A percentile compares a stretch with the other conserved stretches of the same genome.
phyloP scores from a whole-genome alignment of 345 rosid genomes.

The Rhizophora apiculata region DNA sequence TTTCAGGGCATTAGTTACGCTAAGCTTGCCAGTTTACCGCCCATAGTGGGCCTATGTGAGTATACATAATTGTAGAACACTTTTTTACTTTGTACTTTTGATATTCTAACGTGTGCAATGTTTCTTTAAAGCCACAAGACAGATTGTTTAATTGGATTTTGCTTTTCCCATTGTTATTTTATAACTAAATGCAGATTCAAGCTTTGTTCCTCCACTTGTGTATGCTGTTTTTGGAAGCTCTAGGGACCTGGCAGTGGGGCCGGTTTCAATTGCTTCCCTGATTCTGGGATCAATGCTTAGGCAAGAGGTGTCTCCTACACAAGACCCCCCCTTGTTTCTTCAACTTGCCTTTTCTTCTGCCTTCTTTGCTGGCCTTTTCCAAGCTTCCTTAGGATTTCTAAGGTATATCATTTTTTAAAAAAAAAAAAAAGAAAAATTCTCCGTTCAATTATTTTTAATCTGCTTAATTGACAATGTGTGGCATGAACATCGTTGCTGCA shows the following conservation, averaged over 20 bases:
- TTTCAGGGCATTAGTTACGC: slow-evolving; percentile 94
- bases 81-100: background rate
- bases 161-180: background rate
- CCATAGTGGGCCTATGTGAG: slow-evolving; percentile 93
- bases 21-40: slow-evolving; percentile 84
- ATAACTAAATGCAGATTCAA: slow-evolving; percentile 55
- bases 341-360: slow-evolving; percentile 87
- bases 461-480: background rate
- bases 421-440: background rate
- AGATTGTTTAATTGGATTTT: too few species aligned
- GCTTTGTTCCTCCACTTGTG: slow-evolving; percentile 93
- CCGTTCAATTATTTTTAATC: background rate
- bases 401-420: slow-evolving; percentile 44
- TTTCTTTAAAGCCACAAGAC: too few species aligned
- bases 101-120: background rate
- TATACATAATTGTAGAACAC: slow-evolving; percentile 4
- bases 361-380: slow-evolving; percentile 92
- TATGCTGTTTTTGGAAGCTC: slow-evolving; percentile 97
- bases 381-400: slow-evolving; percentile 82
- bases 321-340: slow-evolving; percentile 62
- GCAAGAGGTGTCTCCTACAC: slow-evolving; percentile 72
- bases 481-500: slow-evolving; percentile 13
- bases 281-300: slow-evolving; percentile 91
- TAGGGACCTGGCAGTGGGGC: slow-evolving; percentile 91
- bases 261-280: slow-evolving; percentile 91